Percentiles rank a stretch among this genome's conserved stretches.
These are phyloP conservation scores for Plenodomus tracheiphilus DNA, from an alignment of 2,329 filamentous ascomycete species.

Conservation along the genomic window DNA sequence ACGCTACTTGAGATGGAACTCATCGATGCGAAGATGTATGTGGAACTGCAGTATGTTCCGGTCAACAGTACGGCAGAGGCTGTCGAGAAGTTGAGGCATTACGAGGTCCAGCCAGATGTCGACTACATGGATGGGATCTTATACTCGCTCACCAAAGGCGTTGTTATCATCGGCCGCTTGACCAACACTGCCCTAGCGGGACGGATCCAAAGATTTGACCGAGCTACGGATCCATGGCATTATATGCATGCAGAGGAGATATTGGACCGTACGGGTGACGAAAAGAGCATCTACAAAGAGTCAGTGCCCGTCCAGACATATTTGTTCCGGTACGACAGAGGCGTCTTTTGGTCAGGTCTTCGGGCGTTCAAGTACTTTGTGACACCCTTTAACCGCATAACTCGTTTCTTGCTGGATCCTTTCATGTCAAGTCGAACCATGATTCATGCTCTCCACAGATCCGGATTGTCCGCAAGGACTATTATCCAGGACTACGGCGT, in stretches of 20 bases:
- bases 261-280: conserved; percentile 13
- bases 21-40: conserved; percentile 57
- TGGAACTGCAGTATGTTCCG: conserved; percentile 66
- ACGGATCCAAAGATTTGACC: conserved; percentile 54
- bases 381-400: conserved; percentile 62
- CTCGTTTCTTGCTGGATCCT: conserved; percentile 61
- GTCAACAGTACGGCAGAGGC: conserved; percentile 55
- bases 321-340: conserved; percentile 65
- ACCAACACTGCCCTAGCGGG: conserved; percentile 51
- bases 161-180: conserved; percentile 65
- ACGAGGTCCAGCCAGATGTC: conserved; percentile 46
- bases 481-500: conserved; percentile 67
- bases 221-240: conserved; percentile 70
- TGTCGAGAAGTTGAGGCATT: conserved; percentile 53
- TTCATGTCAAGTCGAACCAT: conserved; percentile 65
- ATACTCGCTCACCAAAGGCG: conserved; percentile 59
- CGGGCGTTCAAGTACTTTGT: conserved; percentile 65
- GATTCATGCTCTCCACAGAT: conserved; percentile 65
- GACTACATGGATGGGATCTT: conserved; percentile 73
- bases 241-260: conserved; percentile 64
- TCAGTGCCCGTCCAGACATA: conserved; percentile 56
- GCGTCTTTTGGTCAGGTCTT: conserved; percentile 66
- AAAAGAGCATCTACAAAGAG: conserved; percentile 36
- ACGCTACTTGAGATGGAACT: conserved; percentile 64
- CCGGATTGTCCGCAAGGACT: conserved; percentile 58